Base-by-base conservation (phyloP, 345 rosid species). In the Eutrema heterophyllum region DNA sequence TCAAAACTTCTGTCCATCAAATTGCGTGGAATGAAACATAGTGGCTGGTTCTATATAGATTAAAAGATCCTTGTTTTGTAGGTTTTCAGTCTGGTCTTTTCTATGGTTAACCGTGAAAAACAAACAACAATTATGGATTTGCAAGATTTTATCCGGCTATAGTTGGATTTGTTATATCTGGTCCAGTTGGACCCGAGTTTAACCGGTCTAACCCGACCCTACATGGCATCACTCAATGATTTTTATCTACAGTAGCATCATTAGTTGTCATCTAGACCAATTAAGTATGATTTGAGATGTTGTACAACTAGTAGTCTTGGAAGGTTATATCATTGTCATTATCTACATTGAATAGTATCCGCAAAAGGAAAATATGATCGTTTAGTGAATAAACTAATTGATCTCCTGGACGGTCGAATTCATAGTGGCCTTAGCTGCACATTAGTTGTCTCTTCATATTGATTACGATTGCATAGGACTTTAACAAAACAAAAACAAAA, bases 371-470 rank as follows among this genome's bases (percentile, higher is more conserved):
- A 41, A 40, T 0, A 21, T 33, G 10, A 52, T 43, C 57, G 14
- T 59, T 52, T 24, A 39, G 57, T 62, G 67, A 59, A 41, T 60
- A 75, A 68, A 68, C 21, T 60, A 68, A 52, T 33, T 68, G 51
- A 40, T 75, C 43, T 44, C 74, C 40, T 6, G 35, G 79, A 53
- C 74, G 70, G 74, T 68, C 70, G 74, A 21, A 36, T 76, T 33
- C 15, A 30, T n/a, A 60, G 30, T 54, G 53, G 75, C 49, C 75
- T 63, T 76, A 46, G 75, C 59, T 76, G 71, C 58, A 63, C 29
- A 70, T 70, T 76, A 70, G 60, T 70, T 70, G 75, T 76, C 80
- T 49, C 71, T 76, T 76, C 80, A 70, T 46, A 45, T 9, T 30
- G 70, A 75, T 76, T 62, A 76, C 80, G 80, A 38, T 63, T 64